These are phyloP conservation scores for Cyberlindnera euphorbiae DNA, from an alignment of 805 yeast species.

Conservation along the genomic window DNA sequence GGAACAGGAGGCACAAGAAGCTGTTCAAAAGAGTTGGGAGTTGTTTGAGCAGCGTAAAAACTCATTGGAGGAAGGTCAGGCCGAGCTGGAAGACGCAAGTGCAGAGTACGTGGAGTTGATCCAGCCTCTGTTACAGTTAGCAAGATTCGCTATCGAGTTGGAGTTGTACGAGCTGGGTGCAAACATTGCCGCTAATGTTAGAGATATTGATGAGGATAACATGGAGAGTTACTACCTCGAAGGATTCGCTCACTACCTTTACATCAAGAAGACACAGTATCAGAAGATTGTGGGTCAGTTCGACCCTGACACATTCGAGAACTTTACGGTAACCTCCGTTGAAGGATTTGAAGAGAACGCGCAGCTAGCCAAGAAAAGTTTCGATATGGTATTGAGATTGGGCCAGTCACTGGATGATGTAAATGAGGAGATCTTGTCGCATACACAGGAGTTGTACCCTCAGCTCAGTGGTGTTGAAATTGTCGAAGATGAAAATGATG, in stretches of 20 bases:
- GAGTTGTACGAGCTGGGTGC: slow-evolving; percentile 64
- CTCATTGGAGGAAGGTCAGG: slow-evolving; percentile 41
- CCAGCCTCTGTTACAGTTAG: slow-evolving; percentile 68
- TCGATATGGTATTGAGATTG: slow-evolving; percentile 15
- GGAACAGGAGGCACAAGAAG: slow-evolving; percentile 64
- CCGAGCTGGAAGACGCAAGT: slow-evolving; percentile 34
- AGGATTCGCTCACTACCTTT: slow-evolving; percentile 65
- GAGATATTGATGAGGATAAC: slow-evolving; percentile 80
- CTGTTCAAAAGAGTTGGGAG: slow-evolving; percentile 68
- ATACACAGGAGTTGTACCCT: slow-evolving; percentile 44
- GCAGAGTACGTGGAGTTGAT: slow-evolving; percentile 59
- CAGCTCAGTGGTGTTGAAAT: slow-evolving; percentile 59
- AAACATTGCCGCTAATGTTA: slow-evolving; percentile 58
- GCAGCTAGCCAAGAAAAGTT: slow-evolving; percentile 9
- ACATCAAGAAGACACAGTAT: slow-evolving; percentile 33
- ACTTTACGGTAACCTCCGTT: slow-evolving; percentile 12
- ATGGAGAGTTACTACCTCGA: slow-evolving; percentile 80
- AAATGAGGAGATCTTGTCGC: slow-evolving; percentile 55
- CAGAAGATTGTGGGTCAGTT: slow-evolving; percentile 11
- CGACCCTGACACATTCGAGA: slow-evolving; percentile 24
- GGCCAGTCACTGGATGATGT: slow-evolving; percentile 37
- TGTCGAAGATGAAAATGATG: slow-evolving; percentile 36
- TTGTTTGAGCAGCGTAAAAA: slow-evolving; percentile 52
- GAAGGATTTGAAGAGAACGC: slow-evolving; percentile 17
- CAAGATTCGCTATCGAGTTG: slow-evolving; percentile 74